A percentile compares a stretch with the other conserved stretches of the same genome.
phyloP scores from a whole-genome alignment of 805 yeast species.

The Brettanomyces nanus region DNA sequence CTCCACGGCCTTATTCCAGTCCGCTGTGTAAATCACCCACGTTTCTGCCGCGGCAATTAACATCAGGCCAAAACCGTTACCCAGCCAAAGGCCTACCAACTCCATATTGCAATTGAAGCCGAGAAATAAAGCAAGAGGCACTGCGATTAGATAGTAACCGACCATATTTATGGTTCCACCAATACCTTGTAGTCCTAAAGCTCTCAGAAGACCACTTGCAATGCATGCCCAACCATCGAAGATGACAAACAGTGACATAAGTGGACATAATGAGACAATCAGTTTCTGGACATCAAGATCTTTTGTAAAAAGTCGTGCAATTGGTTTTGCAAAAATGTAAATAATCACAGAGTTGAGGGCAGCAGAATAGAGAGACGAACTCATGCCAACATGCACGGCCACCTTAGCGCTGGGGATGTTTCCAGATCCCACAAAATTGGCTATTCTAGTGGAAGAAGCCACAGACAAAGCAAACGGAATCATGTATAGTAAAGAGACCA shows the following conservation, averaged over 20 bases:
- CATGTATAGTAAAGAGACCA: conserved; percentile 44
- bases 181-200: conserved; percentile 66
- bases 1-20: conserved; percentile 44
- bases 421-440: conserved; percentile 42
- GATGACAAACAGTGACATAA: conserved; percentile 56
- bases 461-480: conserved; percentile 52
- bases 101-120: conserved; percentile 41
- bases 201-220: conserved; percentile 65
- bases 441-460: conserved; percentile 47
- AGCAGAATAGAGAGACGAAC: conserved; percentile 27
- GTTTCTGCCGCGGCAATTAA: conserved; percentile 44
- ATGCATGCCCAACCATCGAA: conserved; percentile 66
- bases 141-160: conserved; percentile 63
- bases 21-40: conserved; percentile 35
- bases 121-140: conserved; percentile 58
- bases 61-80: conserved; percentile 58
- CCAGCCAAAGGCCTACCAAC: conserved; percentile 66
- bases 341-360: conserved; percentile 36
- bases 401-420: conserved; percentile 24
- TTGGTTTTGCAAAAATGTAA: conserved; percentile 35
- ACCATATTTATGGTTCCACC: conserved; percentile 65
- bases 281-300: conserved; percentile 49
- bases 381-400: conserved; percentile 36
- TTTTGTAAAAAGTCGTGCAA: conserved; percentile 52
- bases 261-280: conserved; percentile 52